Base-by-base conservation (phyloP, 805 yeast genomes). In the Saturnispora diversa region DNA sequence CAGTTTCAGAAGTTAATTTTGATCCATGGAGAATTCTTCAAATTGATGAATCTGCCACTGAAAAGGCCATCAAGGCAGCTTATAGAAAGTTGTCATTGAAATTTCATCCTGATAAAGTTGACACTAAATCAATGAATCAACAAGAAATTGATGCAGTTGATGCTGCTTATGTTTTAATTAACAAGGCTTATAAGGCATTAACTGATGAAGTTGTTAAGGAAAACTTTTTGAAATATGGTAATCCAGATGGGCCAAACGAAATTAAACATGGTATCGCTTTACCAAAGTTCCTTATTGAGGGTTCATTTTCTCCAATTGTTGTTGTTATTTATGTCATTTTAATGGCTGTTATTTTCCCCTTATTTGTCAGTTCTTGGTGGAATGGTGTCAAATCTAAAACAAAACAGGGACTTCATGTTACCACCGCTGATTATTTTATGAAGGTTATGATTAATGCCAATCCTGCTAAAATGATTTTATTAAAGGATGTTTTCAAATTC, bases 191-290 rank as follows among this genome's bases (percentile, higher is more conserved):
- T 64, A 84, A 87, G 62, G 85, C 98, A 0, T 72, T 92, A 48
- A 94, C 98, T 11, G 97, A 92, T 62, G 96, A 85, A 50, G 72
- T 69, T 9, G 77, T 84, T 3, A 82, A 77, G 52, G 84, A 84
- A 51, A 92, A 92, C 58, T 87, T 74, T 59, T 66, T 80, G 52
- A 79, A 75, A 51, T 92, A 81, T 55, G 99, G 99, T 37, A 95
- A 94, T 58, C 99, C 99, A 4, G 99, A 92, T 65, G 98, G 98
- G 31, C 95, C 94, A 31, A 95, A 85, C 61, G 84, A 84, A 21
- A 71, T 81, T 15, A 66, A 81, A 16, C 96, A 86, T 58, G 98
- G 98, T 46, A 87, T 92, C 60, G 99, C 97, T 0, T 65, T 92
- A 49, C 99, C 99, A 24, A 79, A 82, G 57, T 86, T 84, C 63